phyloP scores from a whole-genome alignment of 2,329 filamentous ascomycete genomes.

The Onygena corvina region DNA sequence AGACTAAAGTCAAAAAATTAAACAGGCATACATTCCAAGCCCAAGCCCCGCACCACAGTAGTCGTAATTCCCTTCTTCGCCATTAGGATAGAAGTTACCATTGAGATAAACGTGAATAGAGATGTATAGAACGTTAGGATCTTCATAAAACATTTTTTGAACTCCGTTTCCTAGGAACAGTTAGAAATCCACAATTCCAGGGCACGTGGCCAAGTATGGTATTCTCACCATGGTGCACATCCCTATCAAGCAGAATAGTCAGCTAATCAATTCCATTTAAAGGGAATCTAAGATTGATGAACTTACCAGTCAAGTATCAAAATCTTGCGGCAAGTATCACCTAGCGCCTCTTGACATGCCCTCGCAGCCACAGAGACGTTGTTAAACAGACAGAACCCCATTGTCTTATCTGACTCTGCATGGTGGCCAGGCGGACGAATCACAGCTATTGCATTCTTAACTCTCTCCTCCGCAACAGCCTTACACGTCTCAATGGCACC shows the following conservation, averaged over 20 bases:
- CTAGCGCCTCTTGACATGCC: slow-evolving; percentile 71
- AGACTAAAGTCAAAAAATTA: slow-evolving; percentile 7
- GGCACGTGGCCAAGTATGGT: neutral
- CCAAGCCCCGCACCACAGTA: slow-evolving; percentile 49
- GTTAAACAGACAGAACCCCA: slow-evolving; percentile 97
- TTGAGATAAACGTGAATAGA: slow-evolving; percentile 82
- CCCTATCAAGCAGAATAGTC: slow-evolving; percentile 31
- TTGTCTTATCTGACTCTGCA: slow-evolving; percentile 70
- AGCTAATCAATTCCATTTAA: slow-evolving; percentile 4
- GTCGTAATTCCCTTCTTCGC: slow-evolving; percentile 46
- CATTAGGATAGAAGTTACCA: slow-evolving; percentile 70
- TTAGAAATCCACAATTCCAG: slow-evolving; percentile 8
- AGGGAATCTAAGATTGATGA: neutral
- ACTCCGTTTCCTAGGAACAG: slow-evolving; percentile 65
- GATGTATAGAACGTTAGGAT: slow-evolving; percentile 91
- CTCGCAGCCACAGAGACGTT: slow-evolving; percentile 90
- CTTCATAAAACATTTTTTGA: slow-evolving; percentile 89
- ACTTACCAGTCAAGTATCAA: slow-evolving; percentile 88
- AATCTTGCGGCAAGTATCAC: slow-evolving; percentile 71
- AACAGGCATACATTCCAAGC: slow-evolving; percentile 39
- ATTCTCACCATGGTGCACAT: slow-evolving; percentile 51
- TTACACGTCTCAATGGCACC: slow-evolving; percentile 93
- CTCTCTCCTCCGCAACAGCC: slow-evolving; percentile 67
- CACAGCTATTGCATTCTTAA: slow-evolving; percentile 92
- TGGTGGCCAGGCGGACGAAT: slow-evolving; percentile 93